Evolutionary conservation across 2,329 filamentous ascomycete genomes (phyloP), one percentile per base, ranked within the genome.

Genomic region (Ophiostoma sp.): DNA sequence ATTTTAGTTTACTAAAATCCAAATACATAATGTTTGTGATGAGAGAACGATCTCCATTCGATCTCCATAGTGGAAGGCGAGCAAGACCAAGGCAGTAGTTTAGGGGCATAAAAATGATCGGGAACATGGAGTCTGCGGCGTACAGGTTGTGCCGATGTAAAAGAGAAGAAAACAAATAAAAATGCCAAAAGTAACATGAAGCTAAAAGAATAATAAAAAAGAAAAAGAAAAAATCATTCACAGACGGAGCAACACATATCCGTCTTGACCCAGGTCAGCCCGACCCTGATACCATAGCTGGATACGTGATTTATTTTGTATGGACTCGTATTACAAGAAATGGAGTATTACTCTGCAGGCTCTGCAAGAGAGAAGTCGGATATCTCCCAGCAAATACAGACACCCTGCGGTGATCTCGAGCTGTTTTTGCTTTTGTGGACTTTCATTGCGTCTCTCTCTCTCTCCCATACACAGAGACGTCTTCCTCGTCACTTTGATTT

Each of bases 31-130:
- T 57, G 52, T 57, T 57, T 57, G 52, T 57, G 52, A 57, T 27
- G 52, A 27, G 52, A 11, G 3, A 1, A 57, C 39, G 39, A 41
- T 41, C 4, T 41, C 39, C 39, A 41, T 41, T 36, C n/a, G 17
- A 65, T 65, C 4, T 65, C 11, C 62, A 36, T n/a, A 65, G 62
- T 65, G 33, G 62, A n/a, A 33, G 62, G 62, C 62, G 62, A 65
- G 62, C 44, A 48, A n/a, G 17, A n/a, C 17, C 44, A 20, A 48
- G 20, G 44, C 62, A 39, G 44, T 48, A 48, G 7, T 48, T 48
- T 48, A n/a, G 20, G 44, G 6, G 20, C 20, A 48, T 48, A 48
- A 48, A 8, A 57, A 27, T 5, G 20, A 17, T 48, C 4, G 17
- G 15, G 6, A 23, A 23, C 13, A 8, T 57, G 52, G 23, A 57